Conservation (phyloP, 495 filamentous ascomycete genomes). For the Aspergillus sclerotiicarbonarius region DNA sequence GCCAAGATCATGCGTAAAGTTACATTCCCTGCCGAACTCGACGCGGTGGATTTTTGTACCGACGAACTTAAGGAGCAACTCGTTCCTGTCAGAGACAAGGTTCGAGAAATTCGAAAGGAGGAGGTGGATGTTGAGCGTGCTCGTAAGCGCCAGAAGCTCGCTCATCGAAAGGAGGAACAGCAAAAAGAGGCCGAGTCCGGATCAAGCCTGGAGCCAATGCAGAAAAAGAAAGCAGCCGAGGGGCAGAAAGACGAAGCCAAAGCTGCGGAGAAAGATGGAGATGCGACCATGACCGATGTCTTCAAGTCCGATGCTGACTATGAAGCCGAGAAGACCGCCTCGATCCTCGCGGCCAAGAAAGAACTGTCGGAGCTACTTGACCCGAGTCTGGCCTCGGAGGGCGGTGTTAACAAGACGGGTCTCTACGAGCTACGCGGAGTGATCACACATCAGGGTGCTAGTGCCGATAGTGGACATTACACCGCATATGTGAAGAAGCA, state of each 20-base stretch:
- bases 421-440: slow-evolving; percentile 93
- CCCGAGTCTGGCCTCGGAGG: slow-evolving; percentile 67
- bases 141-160: slow-evolving; percentile 46
- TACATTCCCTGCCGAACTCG: slow-evolving; percentile 88
- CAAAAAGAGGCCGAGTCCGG: slow-evolving; percentile 41
- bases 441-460: slow-evolving; percentile 95
- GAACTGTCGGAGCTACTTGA: slow-evolving; percentile 74
- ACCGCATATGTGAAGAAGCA: slow-evolving; percentile 96
- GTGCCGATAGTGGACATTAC: slow-evolving; percentile 97
- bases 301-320: slow-evolving; percentile 93
- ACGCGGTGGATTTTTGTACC: slow-evolving; percentile 92
- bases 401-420: slow-evolving; percentile 84
- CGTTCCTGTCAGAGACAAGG: slow-evolving; percentile 88
- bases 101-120: slow-evolving; percentile 92
- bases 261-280: slow-evolving; percentile 50
- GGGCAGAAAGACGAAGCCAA: slow-evolving; percentile 52
- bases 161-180: slow-evolving; percentile 37
- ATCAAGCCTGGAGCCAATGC: slow-evolving; percentile 40
- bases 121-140: slow-evolving; percentile 85
- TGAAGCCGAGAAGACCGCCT: slow-evolving; percentile 74
- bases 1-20: slow-evolving; percentile 99
- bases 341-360: slow-evolving; percentile 75
- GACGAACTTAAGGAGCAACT: slow-evolving; percentile 80
- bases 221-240: slow-evolving; percentile 49
- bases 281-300: slow-evolving; percentile 69